Percentiles rank a stretch among this genome's conserved stretches.
Conservation (phyloP, 2,329 filamentous ascomycete genomes). For the Tetracladium maxilliforme region DNA sequence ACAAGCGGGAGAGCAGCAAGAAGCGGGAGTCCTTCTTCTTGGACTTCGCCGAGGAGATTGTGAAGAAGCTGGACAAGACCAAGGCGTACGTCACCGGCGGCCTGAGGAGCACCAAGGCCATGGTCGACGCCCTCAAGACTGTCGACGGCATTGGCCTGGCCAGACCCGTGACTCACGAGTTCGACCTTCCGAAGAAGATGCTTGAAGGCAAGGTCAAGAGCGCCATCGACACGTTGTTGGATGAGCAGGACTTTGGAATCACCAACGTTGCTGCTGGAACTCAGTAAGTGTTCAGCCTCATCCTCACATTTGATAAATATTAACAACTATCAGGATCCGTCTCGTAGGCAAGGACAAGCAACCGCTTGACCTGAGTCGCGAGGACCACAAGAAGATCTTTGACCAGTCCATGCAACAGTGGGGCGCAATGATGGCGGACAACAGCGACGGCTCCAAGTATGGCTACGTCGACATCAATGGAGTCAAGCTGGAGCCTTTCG, state of each 20-base stretch:
- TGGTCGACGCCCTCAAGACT: slow-evolving; percentile 39
- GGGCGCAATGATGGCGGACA: slow-evolving; percentile 20
- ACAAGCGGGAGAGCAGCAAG: slow-evolving; percentile 36
- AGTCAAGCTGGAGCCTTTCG: too few species aligned
- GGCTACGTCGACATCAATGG: slow-evolving; percentile 26
- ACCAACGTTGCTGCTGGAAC: slow-evolving; percentile 9
- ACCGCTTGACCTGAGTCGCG: slow-evolving; percentile 32
- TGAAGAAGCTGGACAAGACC: slow-evolving; percentile 30
- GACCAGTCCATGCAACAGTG: slow-evolving; percentile 29
- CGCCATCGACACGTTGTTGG: slow-evolving; percentile 29
- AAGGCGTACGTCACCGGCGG: slow-evolving; percentile 45
- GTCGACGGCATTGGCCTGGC: slow-evolving; percentile 47
- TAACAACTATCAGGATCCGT: slow-evolving; percentile 4
- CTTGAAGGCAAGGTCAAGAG: slow-evolving; percentile 27
- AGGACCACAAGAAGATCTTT: slow-evolving; percentile 30
- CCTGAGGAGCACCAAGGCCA: slow-evolving; percentile 35
- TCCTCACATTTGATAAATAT: background rate
- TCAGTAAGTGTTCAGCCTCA: slow-evolving; percentile 3
- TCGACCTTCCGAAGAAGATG: slow-evolving; percentile 26
- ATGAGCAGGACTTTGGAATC: slow-evolving; percentile 33
- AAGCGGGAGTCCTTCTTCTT: slow-evolving; percentile 45
- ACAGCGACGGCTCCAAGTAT: slow-evolving; percentile 21
- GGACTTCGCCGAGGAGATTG: slow-evolving; percentile 39
- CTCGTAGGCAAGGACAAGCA: slow-evolving; percentile 35
- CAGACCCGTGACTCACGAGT: slow-evolving; percentile 34